Evolutionary conservation across 2,329 filamentous ascomycete species (phyloP).

Genomic region (Fusarium euwallaceae): DNA sequence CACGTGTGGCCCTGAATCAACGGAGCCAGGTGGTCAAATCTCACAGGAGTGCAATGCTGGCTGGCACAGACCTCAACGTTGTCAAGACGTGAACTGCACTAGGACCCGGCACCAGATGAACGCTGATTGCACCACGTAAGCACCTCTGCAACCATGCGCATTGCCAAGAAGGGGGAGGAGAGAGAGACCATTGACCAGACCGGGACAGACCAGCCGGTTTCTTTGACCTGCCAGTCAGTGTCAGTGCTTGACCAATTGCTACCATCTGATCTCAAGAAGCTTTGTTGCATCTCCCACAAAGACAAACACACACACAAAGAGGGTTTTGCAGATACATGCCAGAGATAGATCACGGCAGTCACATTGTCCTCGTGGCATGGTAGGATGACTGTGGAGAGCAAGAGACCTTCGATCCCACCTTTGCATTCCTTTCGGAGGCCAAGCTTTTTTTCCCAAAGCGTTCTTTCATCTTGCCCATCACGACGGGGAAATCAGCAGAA

Average conservation of each 20-base stretch:
- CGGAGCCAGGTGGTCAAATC: slow-evolving; percentile 18
- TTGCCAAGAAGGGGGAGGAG: slow-evolving; percentile 2
- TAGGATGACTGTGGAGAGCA: slow-evolving; percentile 12
- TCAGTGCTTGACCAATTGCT: slow-evolving; percentile 12
- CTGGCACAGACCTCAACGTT: neutral
- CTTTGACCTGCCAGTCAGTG: neutral
- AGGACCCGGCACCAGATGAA: slow-evolving; percentile 14
- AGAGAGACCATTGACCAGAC: slow-evolving; percentile 2
- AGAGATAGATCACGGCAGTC: slow-evolving; percentile 15
- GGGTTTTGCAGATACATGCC: slow-evolving; percentile 4
- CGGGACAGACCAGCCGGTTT: neutral
- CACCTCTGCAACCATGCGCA: slow-evolving; percentile 33
- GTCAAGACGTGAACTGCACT: slow-evolving; percentile 28
- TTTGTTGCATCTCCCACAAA: slow-evolving; percentile 11
- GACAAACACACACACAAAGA: slow-evolving; percentile 7
- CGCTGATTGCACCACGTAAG: slow-evolving; percentile 31
- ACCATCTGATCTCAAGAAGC: slow-evolving; percentile 17
- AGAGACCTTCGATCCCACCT: slow-evolving; percentile 22
- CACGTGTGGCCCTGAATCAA: slow-evolving; percentile 7
- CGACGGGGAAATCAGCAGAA: slow-evolving; percentile 18
- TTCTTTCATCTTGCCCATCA: slow-evolving; percentile 26
- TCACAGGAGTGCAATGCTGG: slow-evolving; percentile 13
- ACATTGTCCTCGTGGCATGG: slow-evolving; percentile 6
- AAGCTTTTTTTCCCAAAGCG: slow-evolving; percentile 36
- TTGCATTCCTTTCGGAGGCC: slow-evolving; percentile 20